Conservation (phyloP, 1,284 basidiomycete species). For the Pseudozyma thailandica region DNA sequence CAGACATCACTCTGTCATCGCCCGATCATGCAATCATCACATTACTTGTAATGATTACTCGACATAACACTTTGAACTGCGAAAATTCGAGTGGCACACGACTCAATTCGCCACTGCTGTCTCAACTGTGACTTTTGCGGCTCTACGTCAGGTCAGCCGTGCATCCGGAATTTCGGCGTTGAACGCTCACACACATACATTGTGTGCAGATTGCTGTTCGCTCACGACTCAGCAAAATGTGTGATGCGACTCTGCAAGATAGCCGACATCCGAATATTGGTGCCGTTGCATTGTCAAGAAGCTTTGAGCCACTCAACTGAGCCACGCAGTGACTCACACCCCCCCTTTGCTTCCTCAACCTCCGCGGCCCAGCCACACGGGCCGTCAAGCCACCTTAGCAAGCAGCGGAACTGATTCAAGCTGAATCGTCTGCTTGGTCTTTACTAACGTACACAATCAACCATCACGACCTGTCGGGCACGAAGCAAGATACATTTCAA, state of each 20-base stretch:
- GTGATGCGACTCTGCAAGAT: not conserved
- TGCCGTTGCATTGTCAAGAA: not conserved
- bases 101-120: conserved; percentile 14
- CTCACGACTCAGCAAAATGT: conserved; percentile 2
- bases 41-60: not conserved
- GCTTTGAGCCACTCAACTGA: not conserved
- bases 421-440: not conserved
- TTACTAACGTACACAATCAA: not conserved
- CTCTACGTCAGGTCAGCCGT: conserved; percentile 4
- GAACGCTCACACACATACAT: not conserved
- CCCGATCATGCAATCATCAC: not conserved
- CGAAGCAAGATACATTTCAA: too few species aligned
- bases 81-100: conserved; percentile 13
- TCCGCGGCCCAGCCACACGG: not conserved
- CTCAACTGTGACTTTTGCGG: too few species aligned
- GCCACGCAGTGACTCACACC: conserved; percentile 1
- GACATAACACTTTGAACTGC: conserved; percentile 3
- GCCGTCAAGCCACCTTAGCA: too few species aligned
- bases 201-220: not conserved
- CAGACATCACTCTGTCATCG: not conserved
- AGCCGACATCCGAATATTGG: conserved; percentile 9
- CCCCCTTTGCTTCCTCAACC: not conserved
- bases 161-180: not conserved
- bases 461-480: not conserved
- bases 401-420: not conserved